These are phyloP conservation scores for Corinectria fuckeliana DNA, from an alignment of 2,329 filamentous ascomycete species.

Conservation along the genomic window DNA sequence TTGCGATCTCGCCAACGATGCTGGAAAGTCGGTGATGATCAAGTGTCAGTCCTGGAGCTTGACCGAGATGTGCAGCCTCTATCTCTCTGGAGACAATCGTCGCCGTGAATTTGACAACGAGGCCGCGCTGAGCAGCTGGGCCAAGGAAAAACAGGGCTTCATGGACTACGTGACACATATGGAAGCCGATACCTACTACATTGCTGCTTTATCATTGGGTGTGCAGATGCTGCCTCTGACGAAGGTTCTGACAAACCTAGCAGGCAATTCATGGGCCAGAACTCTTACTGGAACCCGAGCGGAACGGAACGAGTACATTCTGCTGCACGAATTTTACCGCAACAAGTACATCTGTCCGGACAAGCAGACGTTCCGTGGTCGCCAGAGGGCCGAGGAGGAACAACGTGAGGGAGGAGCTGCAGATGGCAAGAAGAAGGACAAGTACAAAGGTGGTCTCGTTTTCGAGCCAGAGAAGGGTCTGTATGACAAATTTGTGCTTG, in stretches of 20 bases:
- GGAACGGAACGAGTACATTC: conserved; percentile 98
- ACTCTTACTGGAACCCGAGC: conserved; percentile 95
- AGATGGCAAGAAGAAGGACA: conserved; percentile 96
- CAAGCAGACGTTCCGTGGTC: conserved; percentile 82
- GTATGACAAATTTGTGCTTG: conserved; percentile 97
- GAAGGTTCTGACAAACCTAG: conserved; percentile 94
- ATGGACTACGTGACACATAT: conserved; percentile 95
- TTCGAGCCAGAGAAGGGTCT: conserved; percentile 97
- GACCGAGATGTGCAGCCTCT: conserved; percentile 95
- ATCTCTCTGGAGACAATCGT: conserved; percentile 74
- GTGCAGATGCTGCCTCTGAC: conserved; percentile 93
- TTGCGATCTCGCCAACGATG: conserved; percentile 94
- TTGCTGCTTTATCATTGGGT: conserved; percentile 86
- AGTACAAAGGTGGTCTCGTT: conserved; percentile 97
- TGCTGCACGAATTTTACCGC: conserved; percentile 93
- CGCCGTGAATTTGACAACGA: conserved; percentile 91
- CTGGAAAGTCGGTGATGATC: conserved; percentile 94
- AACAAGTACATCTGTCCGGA: conserved; percentile 99
- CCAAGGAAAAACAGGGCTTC: conserved; percentile 76
- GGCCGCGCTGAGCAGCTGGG: conserved; percentile 83
- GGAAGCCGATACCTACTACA: conserved; percentile 94
- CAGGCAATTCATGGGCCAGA: conserved; percentile 97
- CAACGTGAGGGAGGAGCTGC: conserved; percentile 69
- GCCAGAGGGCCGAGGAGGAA: conserved; percentile 75
- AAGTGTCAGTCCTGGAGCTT: conserved; percentile 98